Percentiles rank a stretch among this genome's conserved stretches.
These are phyloP conservation scores for Podospora australis DNA, from an alignment of 495 filamentous ascomycete genomes.

Conservation along the genomic window DNA sequence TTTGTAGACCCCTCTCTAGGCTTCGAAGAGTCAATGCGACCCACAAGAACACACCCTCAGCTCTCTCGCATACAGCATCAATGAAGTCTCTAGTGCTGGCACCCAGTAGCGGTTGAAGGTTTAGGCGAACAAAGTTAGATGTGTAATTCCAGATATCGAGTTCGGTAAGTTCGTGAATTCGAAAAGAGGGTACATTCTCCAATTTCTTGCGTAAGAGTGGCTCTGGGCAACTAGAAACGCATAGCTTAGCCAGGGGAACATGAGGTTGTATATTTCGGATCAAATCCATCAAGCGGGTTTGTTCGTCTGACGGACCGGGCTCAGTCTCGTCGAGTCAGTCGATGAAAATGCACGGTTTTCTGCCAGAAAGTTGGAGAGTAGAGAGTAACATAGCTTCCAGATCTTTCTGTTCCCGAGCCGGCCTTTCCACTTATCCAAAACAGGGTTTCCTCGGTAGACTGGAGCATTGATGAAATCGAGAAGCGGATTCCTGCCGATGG, in stretches of 20 bases:
- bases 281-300: neutral
- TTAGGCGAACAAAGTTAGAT: neutral
- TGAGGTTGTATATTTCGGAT: neutral
- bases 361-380: neutral
- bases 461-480: neutral
- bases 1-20: neutral
- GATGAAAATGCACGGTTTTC: neutral
- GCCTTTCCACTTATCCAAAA: conserved; percentile 13
- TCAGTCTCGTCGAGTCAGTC: conserved; percentile 12
- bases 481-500: neutral
- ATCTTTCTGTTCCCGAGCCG: conserved; percentile 4
- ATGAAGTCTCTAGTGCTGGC: neutral
- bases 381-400: neutral
- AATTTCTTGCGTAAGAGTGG: neutral
- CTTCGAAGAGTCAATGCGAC: neutral
- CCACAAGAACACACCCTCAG: neutral
- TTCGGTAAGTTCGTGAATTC: neutral
- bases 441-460: neutral
- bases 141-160: neutral
- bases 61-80: neutral
- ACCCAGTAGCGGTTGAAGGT: neutral
- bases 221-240: neutral
- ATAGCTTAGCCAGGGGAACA: neutral
- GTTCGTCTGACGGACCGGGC: neutral
- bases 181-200: neutral